These are phyloP conservation scores for Phyllosticta capitalensis DNA, from an alignment of 2,329 filamentous ascomycete species.

Conservation along the genomic window DNA sequence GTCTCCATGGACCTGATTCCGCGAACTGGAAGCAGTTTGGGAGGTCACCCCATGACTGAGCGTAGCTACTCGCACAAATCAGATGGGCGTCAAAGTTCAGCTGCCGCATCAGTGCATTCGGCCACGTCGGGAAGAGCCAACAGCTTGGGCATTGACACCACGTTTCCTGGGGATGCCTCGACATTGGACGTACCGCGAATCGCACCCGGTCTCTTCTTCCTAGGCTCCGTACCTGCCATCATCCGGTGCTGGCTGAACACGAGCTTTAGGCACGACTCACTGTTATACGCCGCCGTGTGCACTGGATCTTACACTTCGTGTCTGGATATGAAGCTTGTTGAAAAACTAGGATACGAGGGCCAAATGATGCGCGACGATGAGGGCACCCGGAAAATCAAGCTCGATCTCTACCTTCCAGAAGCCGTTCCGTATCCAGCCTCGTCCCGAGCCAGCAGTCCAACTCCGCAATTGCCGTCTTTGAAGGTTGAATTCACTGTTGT, in stretches of 20 bases:
- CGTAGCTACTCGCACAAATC: constrained; percentile 90
- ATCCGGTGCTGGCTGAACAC: constrained; percentile 92
- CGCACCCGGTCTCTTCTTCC: constrained; percentile 72
- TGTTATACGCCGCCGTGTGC: constrained; percentile 87
- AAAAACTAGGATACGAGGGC: constrained; percentile 60
- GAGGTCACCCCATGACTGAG: constrained; percentile 74
- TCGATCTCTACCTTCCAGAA: constrained; percentile 84
- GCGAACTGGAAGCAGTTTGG: constrained; percentile 69
- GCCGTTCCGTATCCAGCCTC: constrained; percentile 71
- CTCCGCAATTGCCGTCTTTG: constrained; percentile 72
- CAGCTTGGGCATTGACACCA: constrained; percentile 73
- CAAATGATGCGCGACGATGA: constrained; percentile 57
- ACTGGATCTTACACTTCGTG: constrained; percentile 83
- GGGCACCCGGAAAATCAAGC: constrained; percentile 56
- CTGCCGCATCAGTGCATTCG: constrained; percentile 74
- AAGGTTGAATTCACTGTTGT: constrained; percentile 68
- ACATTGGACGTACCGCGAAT: constrained; percentile 58
- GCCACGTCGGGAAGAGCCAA: constrained; percentile 72
- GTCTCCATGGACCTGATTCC: constrained; percentile 77
- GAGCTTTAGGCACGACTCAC: constrained; percentile 78
- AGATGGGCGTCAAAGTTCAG: constrained; percentile 86
- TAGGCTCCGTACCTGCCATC: constrained; percentile 86
- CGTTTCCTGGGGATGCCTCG: constrained; percentile 41
- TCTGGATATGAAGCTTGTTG: constrained; percentile 66
- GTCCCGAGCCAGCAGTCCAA: constrained; percentile 62